A percentile compares a stretch with the other conserved stretches of the same genome.
Conservation (phyloP, 1,284 basidiomycete genomes). For the Vanrija pseudolonga region DNA sequence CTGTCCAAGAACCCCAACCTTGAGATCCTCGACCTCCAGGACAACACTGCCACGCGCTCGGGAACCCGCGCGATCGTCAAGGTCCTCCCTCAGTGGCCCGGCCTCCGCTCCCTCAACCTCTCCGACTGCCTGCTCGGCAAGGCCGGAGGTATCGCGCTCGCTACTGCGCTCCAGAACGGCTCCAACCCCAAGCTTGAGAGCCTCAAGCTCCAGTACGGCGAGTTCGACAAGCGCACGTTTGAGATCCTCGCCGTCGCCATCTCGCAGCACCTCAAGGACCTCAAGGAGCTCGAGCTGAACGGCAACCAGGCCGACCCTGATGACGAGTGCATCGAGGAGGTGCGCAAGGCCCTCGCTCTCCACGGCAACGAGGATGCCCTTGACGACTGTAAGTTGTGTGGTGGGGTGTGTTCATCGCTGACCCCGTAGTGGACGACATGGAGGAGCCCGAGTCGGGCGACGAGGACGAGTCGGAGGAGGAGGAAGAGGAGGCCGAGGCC, state of each 20-base stretch:
- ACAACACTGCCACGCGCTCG: conserved; percentile 83
- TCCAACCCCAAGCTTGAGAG: conserved; percentile 69
- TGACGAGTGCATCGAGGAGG: conserved; percentile 65
- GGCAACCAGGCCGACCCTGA: conserved; percentile 83
- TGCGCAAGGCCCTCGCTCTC: conserved; percentile 63
- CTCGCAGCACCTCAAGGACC: conserved; percentile 56
- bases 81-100: conserved; percentile 66
- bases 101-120: conserved; percentile 74
- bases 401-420: not conserved
- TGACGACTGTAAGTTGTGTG: conserved; percentile 56
- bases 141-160: conserved; percentile 60
- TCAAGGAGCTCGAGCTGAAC: conserved; percentile 74
- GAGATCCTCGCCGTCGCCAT: conserved; percentile 66
- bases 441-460: conserved; percentile 57
- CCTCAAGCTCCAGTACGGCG: conserved; percentile 84
- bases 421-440: conserved; percentile 58
- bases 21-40: conserved; percentile 83
- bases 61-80: conserved; percentile 72
- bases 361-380: conserved; percentile 78
- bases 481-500: conserved; percentile 45
- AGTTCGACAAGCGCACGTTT: conserved; percentile 70
- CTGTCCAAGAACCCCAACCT: conserved; percentile 67
- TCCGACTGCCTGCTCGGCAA: conserved; percentile 84
- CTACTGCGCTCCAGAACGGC: conserved; percentile 59
- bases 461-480: conserved; percentile 52